Percentiles rank a stretch among this genome's conserved stretches.
Evolutionary conservation across 2,329 filamentous ascomycete species (phyloP).

Genomic region (Ceratocystis destructans): DNA sequence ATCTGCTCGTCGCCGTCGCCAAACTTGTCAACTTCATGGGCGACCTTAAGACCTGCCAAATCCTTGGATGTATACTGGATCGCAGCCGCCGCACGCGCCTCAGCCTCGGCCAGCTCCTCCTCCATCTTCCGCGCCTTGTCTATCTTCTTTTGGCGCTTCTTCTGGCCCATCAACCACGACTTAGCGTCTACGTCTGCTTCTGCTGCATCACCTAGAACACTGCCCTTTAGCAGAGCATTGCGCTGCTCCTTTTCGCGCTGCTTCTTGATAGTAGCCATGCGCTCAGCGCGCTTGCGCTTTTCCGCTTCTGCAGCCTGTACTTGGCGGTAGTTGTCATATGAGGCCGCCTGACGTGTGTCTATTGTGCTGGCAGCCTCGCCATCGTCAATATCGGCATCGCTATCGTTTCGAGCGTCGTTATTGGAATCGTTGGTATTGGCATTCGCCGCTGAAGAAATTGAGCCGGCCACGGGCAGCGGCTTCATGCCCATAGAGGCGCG

Average conservation of each 20-base stretch:
- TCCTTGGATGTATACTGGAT: conserved; percentile 70
- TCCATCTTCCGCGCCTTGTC: conserved; percentile 58
- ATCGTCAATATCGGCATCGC: conserved; percentile 39
- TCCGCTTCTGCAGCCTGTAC: conserved; percentile 56
- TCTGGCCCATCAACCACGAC: conserved; percentile 75
- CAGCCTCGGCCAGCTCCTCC: conserved; percentile 64
- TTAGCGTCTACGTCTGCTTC: conserved; percentile 67
- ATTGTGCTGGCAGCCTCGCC: conserved; percentile 69
- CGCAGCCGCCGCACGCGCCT: conserved; percentile 49
- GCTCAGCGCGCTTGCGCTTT: conserved; percentile 66
- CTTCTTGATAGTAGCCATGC: conserved; percentile 70
- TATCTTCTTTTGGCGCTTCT: conserved; percentile 89
- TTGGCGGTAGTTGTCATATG: conserved; percentile 58
- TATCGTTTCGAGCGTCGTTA: conserved; percentile 36
- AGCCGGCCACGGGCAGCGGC: conserved; percentile 70
- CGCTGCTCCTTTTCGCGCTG: conserved; percentile 74
- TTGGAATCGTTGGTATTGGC: conserved; percentile 22
- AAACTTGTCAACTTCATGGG: conserved; percentile 71
- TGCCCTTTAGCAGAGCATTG: conserved; percentile 61
- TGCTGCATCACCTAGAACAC: conserved; percentile 62
- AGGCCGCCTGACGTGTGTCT: conserved; percentile 61
- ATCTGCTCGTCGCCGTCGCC: conserved; percentile 69
- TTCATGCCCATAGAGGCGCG: conserved; percentile 80
- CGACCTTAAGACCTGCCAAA: conserved; percentile 80
- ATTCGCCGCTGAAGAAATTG: conserved; percentile 26